Base-by-base conservation (phyloP, 192 early-diverging fungal genomes). In the Coemansia sp. region DNA sequence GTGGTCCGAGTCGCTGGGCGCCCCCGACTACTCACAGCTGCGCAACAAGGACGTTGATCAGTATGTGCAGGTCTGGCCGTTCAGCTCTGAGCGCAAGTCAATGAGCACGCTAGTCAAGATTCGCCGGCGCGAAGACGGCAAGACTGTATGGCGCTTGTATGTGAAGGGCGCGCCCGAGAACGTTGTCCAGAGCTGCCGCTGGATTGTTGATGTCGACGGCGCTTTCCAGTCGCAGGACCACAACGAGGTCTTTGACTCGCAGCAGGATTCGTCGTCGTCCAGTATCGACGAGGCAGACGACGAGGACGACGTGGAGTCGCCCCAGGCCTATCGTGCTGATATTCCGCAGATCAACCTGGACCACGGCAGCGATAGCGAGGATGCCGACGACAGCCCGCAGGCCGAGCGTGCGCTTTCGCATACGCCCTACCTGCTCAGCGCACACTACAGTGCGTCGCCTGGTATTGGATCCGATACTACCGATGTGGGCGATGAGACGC, bases 81-180 rank as follows among this genome's bases (percentile, higher is more conserved):
- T 99, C 70, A 88, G 82, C 51, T 91, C 88, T 5, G 89, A 89
- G 43, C 82, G 86, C 41, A 99, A 99, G 70, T 74, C 87, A 7
- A 98, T 98, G 95, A 83, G 85, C 18, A 89, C 90, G 5, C 67
- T 96, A 7, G 76, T 92, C 44, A 74, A 78, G 30, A 60, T 84
- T 23, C 62, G 67, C 21, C 74, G 73, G 18, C 63, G 67, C 19
- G 70, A 72, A 30, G 66, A 74, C 13, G 51, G 60, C 0, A 75
- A 83, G 61, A 45, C 54, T 13, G 72, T 77, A 18, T 85, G 81
- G 48, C 86, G 87, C 14, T 64, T 95, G 37, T 89, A 85, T 58
- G 85, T 91, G 55, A 99, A 99, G 77, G 96, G 96, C 30, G 96
- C 96, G 1, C 85, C 88, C 5, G 90, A 95, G 64, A 79, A 92